Evolutionary conservation across 192 early-diverging fungal genomes (phyloP).

Genomic region (Pilaira anomala): DNA sequence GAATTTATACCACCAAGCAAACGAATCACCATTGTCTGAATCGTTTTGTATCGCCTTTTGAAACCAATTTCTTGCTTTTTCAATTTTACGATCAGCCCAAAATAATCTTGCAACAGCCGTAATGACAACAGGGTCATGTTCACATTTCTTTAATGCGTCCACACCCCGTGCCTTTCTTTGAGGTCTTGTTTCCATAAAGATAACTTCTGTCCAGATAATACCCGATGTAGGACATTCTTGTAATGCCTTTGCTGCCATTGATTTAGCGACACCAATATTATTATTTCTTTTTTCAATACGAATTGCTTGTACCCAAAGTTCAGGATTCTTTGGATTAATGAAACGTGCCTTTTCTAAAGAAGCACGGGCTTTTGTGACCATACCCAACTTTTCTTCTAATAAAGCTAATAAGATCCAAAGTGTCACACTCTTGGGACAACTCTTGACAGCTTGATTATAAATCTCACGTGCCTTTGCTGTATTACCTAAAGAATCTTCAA

Average conservation of each 20-base stretch:
- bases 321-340: conserved; percentile 73
- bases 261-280: conserved; percentile 64
- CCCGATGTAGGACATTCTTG: conserved; percentile 92
- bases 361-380: conserved; percentile 72
- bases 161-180: conserved; percentile 83
- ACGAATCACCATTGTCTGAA: conserved; percentile 87
- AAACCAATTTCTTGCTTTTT: conserved; percentile 95
- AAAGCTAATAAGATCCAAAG: conserved; percentile 82
- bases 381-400: conserved; percentile 70
- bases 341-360: conserved; percentile 84
- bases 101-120: conserved; percentile 85
- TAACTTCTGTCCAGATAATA: conserved; percentile 82
- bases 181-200: conserved; percentile 80
- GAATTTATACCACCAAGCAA: conserved; percentile 95
- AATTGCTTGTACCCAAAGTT: conserved; percentile 86
- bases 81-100: conserved; percentile 89
- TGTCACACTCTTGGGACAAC: conserved; percentile 68
- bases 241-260: conserved; percentile 82
- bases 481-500: conserved; percentile 64
- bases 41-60: conserved; percentile 76
- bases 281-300: conserved; percentile 74
- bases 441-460: conserved; percentile 67
- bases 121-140: conserved; percentile 79
- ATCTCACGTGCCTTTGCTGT: conserved; percentile 65
- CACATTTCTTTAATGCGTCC: conserved; percentile 91